A percentile compares a stretch with the other conserved stretches of the same genome.
These are phyloP conservation scores for Penicillium turbatum DNA, from an alignment of 495 filamentous ascomycete genomes.

Conservation along the genomic window DNA sequence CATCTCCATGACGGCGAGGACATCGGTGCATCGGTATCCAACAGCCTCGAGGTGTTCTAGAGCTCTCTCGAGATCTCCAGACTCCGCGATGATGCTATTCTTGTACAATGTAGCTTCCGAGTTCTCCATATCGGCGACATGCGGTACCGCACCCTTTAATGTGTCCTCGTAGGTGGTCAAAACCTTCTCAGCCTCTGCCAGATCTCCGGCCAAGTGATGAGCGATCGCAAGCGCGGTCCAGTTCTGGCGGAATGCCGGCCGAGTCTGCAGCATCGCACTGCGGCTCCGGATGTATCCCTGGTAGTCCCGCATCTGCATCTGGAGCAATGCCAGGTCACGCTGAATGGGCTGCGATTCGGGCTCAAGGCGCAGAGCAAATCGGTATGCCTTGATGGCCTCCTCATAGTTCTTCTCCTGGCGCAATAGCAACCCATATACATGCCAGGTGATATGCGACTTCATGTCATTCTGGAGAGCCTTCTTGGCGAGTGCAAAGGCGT, in stretches of 20 bases:
- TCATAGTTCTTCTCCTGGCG: conserved; percentile 93
- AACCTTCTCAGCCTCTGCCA: conserved; percentile 83
- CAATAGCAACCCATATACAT: conserved; percentile 96
- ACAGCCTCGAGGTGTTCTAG: conserved; percentile 80
- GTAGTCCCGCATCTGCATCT: conserved; percentile 96
- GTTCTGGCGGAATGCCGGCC: conserved; percentile 76
- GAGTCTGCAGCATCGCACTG: conserved; percentile 74
- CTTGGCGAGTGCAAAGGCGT: conserved; percentile 91
- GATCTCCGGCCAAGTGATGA: conserved; percentile 80
- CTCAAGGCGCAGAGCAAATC: conserved; percentile 85
- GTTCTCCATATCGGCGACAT: conserved; percentile 78
- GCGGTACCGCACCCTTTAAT: conserved; percentile 64
- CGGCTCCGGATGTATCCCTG: conserved; percentile 87
- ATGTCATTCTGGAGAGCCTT: conserved; percentile 87
- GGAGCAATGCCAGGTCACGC: conserved; percentile 85
- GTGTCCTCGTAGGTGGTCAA: conserved; percentile 90
- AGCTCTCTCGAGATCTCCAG: conserved; percentile 71
- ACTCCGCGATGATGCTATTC: conserved; percentile 88
- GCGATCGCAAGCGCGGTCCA: conserved; percentile 96
- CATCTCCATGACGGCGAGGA: conserved; percentile 84
- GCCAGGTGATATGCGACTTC: conserved; percentile 99
- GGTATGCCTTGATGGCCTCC: conserved; percentile 98
- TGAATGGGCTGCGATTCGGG: conserved; percentile 92
- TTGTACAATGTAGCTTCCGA: conserved; percentile 96
- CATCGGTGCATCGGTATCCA: conserved; percentile 73